These are phyloP conservation scores for Sporothrix dimorphospora DNA, from an alignment of 2,329 filamentous ascomycete species.

Conservation along the genomic window DNA sequence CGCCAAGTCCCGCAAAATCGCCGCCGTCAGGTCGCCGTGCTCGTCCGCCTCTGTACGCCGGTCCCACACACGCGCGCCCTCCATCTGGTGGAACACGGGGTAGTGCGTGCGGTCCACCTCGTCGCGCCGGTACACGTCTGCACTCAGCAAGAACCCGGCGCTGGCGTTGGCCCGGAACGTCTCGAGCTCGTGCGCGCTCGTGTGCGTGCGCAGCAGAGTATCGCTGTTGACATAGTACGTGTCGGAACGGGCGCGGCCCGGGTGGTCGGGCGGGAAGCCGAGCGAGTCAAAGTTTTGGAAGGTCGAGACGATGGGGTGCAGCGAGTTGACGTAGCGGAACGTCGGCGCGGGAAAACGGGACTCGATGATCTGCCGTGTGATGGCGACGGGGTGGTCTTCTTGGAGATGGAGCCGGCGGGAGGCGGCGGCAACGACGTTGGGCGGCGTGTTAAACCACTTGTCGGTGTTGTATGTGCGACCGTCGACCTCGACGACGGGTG, in stretches of 20 bases:
- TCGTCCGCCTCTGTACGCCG: conserved; percentile 57
- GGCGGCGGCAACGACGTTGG: conserved; percentile 73
- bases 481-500: conserved; percentile 58
- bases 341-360: conserved; percentile 75
- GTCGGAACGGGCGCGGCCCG: conserved; percentile 83
- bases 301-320: conserved; percentile 82
- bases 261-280: conserved; percentile 85
- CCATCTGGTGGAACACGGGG: conserved; percentile 98
- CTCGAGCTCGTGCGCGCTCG: conserved; percentile 88
- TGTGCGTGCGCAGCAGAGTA: conserved; percentile 89
- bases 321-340: conserved; percentile 76
- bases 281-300: conserved; percentile 95
- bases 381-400: conserved; percentile 83
- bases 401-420: conserved; percentile 85
- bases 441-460: conserved; percentile 81
- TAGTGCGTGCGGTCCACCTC: conserved; percentile 95
- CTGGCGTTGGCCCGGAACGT: conserved; percentile 73
- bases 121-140: conserved; percentile 94
- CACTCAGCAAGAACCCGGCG: conserved; percentile 82
- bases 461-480: conserved; percentile 69
- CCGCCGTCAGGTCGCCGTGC: conserved; percentile 61
- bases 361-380: conserved; percentile 91
- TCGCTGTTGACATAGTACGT: conserved; percentile 92
- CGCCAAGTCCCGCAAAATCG: conserved; percentile 71
- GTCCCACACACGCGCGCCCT: conserved; percentile 90